Base-by-base conservation (phyloP, 2,329 filamentous ascomycete genomes). In the Aspergillus sojae region DNA sequence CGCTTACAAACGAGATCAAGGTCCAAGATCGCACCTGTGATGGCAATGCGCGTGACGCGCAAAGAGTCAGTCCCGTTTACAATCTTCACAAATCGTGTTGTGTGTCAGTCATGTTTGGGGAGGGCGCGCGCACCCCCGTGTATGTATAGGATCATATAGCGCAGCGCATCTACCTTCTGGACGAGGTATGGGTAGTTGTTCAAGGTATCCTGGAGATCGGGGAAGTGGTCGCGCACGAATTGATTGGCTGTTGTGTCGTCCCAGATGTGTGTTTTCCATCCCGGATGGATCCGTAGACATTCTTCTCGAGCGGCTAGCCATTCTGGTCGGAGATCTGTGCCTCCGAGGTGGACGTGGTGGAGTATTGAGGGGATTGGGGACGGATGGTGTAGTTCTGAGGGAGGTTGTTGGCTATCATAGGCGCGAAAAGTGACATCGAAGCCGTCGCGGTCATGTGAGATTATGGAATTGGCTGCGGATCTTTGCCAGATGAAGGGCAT, bases 1-100 rank as follows among this genome's bases (percentile, higher is more conserved):
- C 78, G 74, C 59, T 73, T 73, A 65, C 79, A 81, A 28, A 77
- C 71, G 16, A 81, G 73, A 57, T 76, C 79, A 71, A 77, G 77
- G 69, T 77, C 78, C 4, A 78, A 56, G 2, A 74, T 67, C 5
- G 65, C 67, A 4, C 72, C 71, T 73, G 39, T 26, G 45, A 48
- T 14, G 6, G 28, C 9, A 23, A 36, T 30, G 26, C 26, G 46
- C 11, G 11, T 12, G 43, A 4, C 19, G 21, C 21, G 43, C n/a
- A 46, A 21, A 36, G n/a, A 2, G 7, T 41, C 39, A 41, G 39
- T 10, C 39, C 39, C 4, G 9, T 41, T 41, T 14, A n/a, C 39
- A 41, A 41, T 41, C 9, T n/a, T 19, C 16, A 5, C 34, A 0
- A 3, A 6, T 0, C 12, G 34, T 14, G 34, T n/a, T 14, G 1